Evolutionary conservation across 1,284 basidiomycete genomes (phyloP), one percentile per base, ranked within the genome.

Genomic region (Farysia itapuensis): DNA sequence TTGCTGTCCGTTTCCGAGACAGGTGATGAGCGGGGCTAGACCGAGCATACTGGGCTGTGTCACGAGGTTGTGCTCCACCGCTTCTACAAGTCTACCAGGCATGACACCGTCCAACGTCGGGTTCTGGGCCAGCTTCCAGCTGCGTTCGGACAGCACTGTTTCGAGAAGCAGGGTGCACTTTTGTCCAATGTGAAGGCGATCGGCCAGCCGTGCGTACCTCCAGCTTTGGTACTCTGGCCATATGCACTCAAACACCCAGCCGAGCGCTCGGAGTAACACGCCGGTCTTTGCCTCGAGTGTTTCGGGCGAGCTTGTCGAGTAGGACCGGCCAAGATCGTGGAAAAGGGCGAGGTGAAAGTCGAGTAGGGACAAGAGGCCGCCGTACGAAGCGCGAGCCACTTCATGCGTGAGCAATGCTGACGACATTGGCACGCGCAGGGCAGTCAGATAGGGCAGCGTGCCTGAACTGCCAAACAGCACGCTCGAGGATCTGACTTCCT

Each of bases 141-240:
- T 52, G 20, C 42, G 44, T 40, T 87, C 83, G 34, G 82, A 80
- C 29, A 91, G 78, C 13, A 90, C 81, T 35, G 83, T 81, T 4
- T 81, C 77, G 69, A 88, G 89, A 24, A 92, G 78, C 5, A 80
- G 78, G 5, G 84, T 81, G 35, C 89, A 81, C 20, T 84, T 81
- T 47, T 81, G 79, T 11, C 86, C 86, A 38, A 92, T 86, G 78
- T 89, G 87, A 69, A 90, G 90, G 26, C 86, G 81, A 64, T 91
- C 87, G 6, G 85, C 84, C 8, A 90, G 78, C 49, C 85, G 85
- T 2, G 80, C 79, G 64, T 90, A 93, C 70, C 86, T 85, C 90
- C 90, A 92, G 5, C 84, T 82, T 36, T 85, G 77, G 70, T 90
- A 86, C 63, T 88, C 87, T 1, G 87, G 82, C 90, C 90, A 93